A percentile compares a stretch with the other conserved stretches of the same genome.
Evolutionary conservation across 1,284 basidiomycete genomes (phyloP).

Genomic region (Ceratobasidium sp.): DNA sequence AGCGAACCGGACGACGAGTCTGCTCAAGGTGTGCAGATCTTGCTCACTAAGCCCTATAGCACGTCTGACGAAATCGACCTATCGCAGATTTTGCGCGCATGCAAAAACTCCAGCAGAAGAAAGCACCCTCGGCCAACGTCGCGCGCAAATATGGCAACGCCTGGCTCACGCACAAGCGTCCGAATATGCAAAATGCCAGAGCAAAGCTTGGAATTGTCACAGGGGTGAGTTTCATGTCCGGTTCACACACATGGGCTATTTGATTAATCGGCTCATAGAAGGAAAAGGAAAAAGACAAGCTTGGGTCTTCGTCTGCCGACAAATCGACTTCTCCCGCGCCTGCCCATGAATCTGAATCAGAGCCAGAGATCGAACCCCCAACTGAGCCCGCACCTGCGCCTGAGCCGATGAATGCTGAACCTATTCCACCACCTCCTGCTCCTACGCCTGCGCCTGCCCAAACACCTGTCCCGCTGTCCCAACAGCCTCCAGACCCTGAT

Average conservation of each 20-base stretch:
- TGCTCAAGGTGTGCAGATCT: not conserved
- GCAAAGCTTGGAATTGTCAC: slow-evolving; percentile 26
- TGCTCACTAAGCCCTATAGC: not conserved
- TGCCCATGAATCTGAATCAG: not conserved
- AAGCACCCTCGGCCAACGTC: not conserved
- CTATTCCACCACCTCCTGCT: not conserved
- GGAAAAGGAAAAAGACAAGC: not conserved
- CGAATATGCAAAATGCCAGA: slow-evolving; percentile 27
- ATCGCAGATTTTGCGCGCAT: slow-evolving; percentile 17
- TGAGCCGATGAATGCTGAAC: not conserved
- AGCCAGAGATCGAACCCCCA: not conserved
- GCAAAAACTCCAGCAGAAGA: slow-evolving; percentile 18
- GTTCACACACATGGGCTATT: not conserved
- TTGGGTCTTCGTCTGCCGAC: not conserved
- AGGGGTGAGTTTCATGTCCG: not conserved
- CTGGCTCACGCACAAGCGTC: slow-evolving; percentile 25
- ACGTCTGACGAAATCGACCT: not conserved
- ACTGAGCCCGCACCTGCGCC: not conserved
- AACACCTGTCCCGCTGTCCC: not conserved
- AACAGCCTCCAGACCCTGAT: not conserved
- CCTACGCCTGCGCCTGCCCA: not conserved
- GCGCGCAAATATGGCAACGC: slow-evolving; percentile 14
- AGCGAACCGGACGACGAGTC: slow-evolving; percentile 33
- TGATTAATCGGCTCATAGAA: not conserved
- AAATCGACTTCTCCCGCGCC: not conserved